phyloP scores from a whole-genome alignment of 192 early-diverging fungal species.

The Entomortierella lignicola region DNA sequence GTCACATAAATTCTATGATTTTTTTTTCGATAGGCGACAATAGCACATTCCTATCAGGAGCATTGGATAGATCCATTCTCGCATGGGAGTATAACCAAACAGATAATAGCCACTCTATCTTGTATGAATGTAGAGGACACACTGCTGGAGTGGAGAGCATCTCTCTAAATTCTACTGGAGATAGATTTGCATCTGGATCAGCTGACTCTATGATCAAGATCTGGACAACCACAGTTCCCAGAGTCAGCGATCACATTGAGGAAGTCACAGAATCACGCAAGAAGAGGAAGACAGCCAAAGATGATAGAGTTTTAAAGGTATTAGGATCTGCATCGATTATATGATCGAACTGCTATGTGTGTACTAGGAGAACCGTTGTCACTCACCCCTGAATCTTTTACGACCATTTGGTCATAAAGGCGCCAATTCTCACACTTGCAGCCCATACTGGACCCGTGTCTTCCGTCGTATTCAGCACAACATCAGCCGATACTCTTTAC shows the following conservation, averaged over 20 bases:
- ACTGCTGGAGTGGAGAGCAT: slow-evolving; percentile 84
- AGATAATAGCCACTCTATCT: slow-evolving; percentile 56
- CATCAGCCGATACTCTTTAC: slow-evolving; percentile 73
- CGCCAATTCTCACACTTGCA: slow-evolving; percentile 54
- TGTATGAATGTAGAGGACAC: slow-evolving; percentile 84
- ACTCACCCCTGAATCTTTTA: neutral
- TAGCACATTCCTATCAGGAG: slow-evolving; percentile 65
- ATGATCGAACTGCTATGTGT: too few species aligned
- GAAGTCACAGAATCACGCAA: slow-evolving; percentile 54
- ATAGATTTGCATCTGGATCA: slow-evolving; percentile 77
- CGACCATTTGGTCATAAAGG: slow-evolving; percentile 23
- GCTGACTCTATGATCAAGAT: slow-evolving; percentile 83
- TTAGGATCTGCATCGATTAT: neutral
- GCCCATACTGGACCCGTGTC: slow-evolving; percentile 87
- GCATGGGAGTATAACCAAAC: slow-evolving; percentile 68
- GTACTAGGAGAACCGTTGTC: neutral
- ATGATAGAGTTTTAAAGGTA: slow-evolving; percentile 57
- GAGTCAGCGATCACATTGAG: slow-evolving; percentile 42
- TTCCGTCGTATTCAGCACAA: slow-evolving; percentile 70
- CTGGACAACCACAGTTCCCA: slow-evolving; percentile 70
- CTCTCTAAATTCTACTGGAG: slow-evolving; percentile 64
- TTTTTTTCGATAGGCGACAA: slow-evolving; percentile 48
- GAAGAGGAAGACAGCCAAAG: slow-evolving; percentile 64
- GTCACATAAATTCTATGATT: too few species aligned
- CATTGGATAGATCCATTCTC: slow-evolving; percentile 75